Conservation (phyloP, 768 basidiomycete genomes). For the Russula abietina region DNA sequence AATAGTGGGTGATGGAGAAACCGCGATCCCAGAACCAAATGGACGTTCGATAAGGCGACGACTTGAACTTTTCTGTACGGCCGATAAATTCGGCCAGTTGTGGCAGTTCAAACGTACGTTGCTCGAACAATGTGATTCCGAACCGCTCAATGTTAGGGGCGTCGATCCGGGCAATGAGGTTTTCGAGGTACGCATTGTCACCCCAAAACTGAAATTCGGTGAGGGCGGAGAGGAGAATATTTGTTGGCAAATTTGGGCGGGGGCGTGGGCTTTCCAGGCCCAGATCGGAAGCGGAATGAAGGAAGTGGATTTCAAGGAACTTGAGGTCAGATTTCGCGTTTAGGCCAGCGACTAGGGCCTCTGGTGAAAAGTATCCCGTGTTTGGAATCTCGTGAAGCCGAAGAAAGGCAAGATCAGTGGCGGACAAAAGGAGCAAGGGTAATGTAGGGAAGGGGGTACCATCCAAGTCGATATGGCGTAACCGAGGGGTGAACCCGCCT, state of each 20-base stretch:
- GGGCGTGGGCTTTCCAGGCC: neutral
- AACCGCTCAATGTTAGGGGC: constrained; percentile 8
- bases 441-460: constrained; percentile 13
- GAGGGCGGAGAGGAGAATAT: neutral
- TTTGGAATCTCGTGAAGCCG: constrained; percentile 9
- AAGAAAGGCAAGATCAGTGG: constrained; percentile 8
- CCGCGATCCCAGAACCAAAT: constrained; percentile 8
- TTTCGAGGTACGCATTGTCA: constrained; percentile 11
- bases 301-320: neutral
- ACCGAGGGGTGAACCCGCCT: constrained; percentile 6
- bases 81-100: constrained; percentile 6
- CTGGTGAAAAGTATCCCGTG: constrained; percentile 11
- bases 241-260: neutral
- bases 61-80: neutral
- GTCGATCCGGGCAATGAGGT: constrained; percentile 5
- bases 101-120: constrained; percentile 2
- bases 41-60: constrained; percentile 1
- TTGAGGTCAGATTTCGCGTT: constrained; percentile 3
- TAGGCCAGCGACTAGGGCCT: constrained; percentile 10
- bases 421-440: constrained; percentile 8
- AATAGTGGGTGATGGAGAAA: constrained; percentile 9
- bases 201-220: constrained; percentile 13
- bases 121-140: constrained; percentile 4
- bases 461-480: constrained; percentile 4
- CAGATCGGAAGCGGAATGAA: neutral